Percentiles rank a stretch among this genome's conserved stretches.
These are phyloP conservation scores for Pythium phragmiticola DNA, from an alignment of 352 stramenopile species.

Conservation along the genomic window DNA sequence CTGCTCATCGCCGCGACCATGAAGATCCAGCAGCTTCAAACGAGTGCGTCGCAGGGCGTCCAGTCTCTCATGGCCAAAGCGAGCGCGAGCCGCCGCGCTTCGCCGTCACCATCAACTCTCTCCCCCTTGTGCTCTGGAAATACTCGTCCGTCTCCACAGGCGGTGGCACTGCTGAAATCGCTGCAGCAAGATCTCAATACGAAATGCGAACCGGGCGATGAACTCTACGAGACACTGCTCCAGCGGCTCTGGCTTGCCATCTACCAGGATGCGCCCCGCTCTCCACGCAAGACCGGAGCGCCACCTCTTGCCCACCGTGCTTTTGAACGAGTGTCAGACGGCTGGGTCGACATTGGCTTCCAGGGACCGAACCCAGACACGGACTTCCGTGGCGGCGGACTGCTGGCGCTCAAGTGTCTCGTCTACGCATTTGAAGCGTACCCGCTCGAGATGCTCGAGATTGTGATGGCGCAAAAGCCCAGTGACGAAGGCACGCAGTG, in stretches of 20 bases:
- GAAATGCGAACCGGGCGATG: constrained; percentile 59
- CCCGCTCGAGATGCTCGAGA: constrained; percentile 60
- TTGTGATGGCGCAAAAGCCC: constrained; percentile 53
- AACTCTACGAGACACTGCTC: constrained; percentile 64
- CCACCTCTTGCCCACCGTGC: constrained; percentile 11
- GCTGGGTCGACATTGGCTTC: constrained; percentile 79
- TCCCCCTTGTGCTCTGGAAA: neutral
- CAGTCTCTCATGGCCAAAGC: constrained; percentile 35
- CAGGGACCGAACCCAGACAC: constrained; percentile 77
- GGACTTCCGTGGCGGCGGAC: constrained; percentile 78
- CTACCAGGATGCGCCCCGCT: constrained; percentile 34
- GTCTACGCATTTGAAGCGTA: constrained; percentile 80
- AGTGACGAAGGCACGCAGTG: constrained; percentile 45
- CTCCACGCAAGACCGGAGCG: constrained; percentile 12
- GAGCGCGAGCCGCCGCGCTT: constrained; percentile 10
- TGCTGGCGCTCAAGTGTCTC: constrained; percentile 83
- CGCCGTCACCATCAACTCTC: constrained; percentile 3
- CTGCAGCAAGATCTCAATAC: constrained; percentile 64
- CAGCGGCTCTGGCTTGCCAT: constrained; percentile 63
- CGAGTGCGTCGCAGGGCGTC: constrained; percentile 34
- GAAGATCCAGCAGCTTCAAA: constrained; percentile 53
- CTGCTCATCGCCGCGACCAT: constrained; percentile 48
- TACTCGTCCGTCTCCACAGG: constrained; percentile 36
- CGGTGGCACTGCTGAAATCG: constrained; percentile 38
- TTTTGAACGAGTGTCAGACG: constrained; percentile 48